Percentiles rank a stretch among this genome's conserved stretches.
Evolutionary conservation across 805 yeast genomes (phyloP).

Genomic region (Pichia pseudocactophila): DNA sequence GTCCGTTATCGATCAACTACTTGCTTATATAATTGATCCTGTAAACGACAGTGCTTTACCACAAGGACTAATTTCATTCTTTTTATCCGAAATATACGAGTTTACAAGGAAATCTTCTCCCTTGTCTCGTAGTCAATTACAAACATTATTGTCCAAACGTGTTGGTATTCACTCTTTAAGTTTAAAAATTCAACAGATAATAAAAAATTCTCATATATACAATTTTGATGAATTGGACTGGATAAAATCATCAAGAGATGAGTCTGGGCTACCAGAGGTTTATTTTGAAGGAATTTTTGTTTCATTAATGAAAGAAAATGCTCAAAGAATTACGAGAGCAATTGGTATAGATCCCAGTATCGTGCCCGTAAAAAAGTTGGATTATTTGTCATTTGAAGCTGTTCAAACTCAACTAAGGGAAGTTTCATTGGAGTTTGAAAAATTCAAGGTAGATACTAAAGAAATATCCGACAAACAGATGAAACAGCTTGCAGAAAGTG

Average conservation of each 20-base stretch:
- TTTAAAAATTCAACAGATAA: constrained; percentile 63
- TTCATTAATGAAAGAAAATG: constrained; percentile 58
- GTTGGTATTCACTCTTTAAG: constrained; percentile 76
- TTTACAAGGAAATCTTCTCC: constrained; percentile 60
- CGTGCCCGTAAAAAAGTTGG: constrained; percentile 60
- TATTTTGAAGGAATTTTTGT: constrained; percentile 62
- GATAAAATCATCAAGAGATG: constrained; percentile 50
- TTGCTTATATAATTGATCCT: constrained; percentile 53
- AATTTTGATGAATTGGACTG: constrained; percentile 46
- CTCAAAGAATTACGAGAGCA: constrained; percentile 55
- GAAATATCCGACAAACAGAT: constrained; percentile 13
- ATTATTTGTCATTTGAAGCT: constrained; percentile 50
- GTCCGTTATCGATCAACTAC: constrained; percentile 54
- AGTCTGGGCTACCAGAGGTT: constrained; percentile 81
- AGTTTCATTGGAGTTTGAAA: constrained; percentile 13
- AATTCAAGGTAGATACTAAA: constrained; percentile 15
- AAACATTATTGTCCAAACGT: constrained; percentile 54
- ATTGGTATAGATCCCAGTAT: constrained; percentile 63
- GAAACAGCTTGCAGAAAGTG: constrained; percentile 17
- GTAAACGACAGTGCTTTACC: constrained; percentile 30
- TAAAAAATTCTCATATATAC: constrained; percentile 46
- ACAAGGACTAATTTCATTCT: constrained; percentile 62
- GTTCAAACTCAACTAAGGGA: constrained; percentile 29
- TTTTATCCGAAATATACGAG: constrained; percentile 75
- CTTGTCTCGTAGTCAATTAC: constrained; percentile 48